Evolutionary conservation across 1,139 yeast genomes (phyloP).

Genomic region (Candida tropicalis): DNA sequence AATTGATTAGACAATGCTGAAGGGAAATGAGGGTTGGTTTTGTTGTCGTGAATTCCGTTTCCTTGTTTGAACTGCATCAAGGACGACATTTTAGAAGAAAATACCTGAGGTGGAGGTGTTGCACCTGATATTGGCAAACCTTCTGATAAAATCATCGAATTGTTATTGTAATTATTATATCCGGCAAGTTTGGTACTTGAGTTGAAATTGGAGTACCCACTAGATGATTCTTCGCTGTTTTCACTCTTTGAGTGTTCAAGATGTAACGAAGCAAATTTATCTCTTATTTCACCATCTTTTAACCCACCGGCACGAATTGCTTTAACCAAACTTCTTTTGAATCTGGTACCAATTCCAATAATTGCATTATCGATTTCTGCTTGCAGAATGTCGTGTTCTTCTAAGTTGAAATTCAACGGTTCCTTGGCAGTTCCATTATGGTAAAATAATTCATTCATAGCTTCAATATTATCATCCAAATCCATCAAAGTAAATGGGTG

Average conservation of each 20-base stretch:
- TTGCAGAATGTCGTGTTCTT: slow-evolving; percentile 36
- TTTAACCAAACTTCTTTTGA: slow-evolving; percentile 60
- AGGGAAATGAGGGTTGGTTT: slow-evolving; percentile 20
- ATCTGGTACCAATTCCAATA: slow-evolving; percentile 71
- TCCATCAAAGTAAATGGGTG: slow-evolving; percentile 80
- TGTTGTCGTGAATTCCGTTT: slow-evolving; percentile 1
- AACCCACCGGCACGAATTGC: slow-evolving; percentile 43
- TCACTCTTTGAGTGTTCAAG: slow-evolving; percentile 33
- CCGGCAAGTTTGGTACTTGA: slow-evolving; percentile 17
- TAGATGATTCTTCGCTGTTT: slow-evolving; percentile 40
- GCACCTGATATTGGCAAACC: slow-evolving; percentile 3
- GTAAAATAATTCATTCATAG: slow-evolving; percentile 40
- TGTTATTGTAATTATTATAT: slow-evolving; percentile 18
- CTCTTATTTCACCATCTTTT: slow-evolving; percentile 30
- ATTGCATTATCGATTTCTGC: slow-evolving; percentile 79
- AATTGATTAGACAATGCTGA: slow-evolving; percentile 21
- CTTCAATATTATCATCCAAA: slow-evolving; percentile 47
- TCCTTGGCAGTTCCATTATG: slow-evolving; percentile 25
- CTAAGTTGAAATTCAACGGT: slow-evolving; percentile 15
- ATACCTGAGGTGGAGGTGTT: slow-evolving; percentile 4
- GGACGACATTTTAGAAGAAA: not conserved
- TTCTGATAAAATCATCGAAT: slow-evolving; percentile 43
- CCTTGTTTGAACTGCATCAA: not conserved
- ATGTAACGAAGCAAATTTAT: slow-evolving; percentile 26
- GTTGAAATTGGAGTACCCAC: slow-evolving; percentile 20